Base-by-base conservation (phyloP, 352 stramenopile species). In the Saprolegnia diclina region DNA sequence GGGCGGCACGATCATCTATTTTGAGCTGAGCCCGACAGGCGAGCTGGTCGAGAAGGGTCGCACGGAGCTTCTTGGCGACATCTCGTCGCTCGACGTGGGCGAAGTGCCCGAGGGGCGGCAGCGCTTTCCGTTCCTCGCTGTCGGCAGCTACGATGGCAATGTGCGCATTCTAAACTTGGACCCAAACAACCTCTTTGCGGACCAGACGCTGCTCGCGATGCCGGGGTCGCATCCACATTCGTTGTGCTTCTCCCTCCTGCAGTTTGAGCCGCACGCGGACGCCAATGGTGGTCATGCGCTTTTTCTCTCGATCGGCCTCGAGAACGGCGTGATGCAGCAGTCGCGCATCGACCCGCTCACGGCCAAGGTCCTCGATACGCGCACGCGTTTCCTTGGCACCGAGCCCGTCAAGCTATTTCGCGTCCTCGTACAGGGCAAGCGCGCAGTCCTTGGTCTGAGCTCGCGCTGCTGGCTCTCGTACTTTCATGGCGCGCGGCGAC, bases 1-100 rank as follows among this genome's bases (percentile, higher is more conserved):
- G 42, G 96, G 96, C 62, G 96, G 97, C 21, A 79, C 98, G 64
- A 88, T 97, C 68, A 97, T 98, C 71, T 99, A 99, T 82, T 99
- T 99, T 78, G 96, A 99, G 74, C 79, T 99, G 64, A 92, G 98
- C 64, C 76, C 85, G 24, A 82, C 82, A 0, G 92, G 94, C n/a
- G 92, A 97, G 59, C 77, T 99, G 18, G 88, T 80, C n/a, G 96
- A 99, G 71, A 88, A 90, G 22, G 90, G 89, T 1, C 98, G 94
- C 46, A 85, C 94, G 32, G 95, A 99, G 71, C 81, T 99, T 19
- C 94, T 95, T 37, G 96, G 97, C 52, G 97, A 99, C 80, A 95
- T 99, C 5, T 97, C 86, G 64, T 99, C 94, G 55, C 76, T 99
- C n/a, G 96, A 99, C 70, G 85, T 99, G 26, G 96, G 95, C 29